These are phyloP conservation scores for Exophiala alcalophila DNA, from an alignment of 2,329 filamentous ascomycete species.

Conservation along the genomic window DNA sequence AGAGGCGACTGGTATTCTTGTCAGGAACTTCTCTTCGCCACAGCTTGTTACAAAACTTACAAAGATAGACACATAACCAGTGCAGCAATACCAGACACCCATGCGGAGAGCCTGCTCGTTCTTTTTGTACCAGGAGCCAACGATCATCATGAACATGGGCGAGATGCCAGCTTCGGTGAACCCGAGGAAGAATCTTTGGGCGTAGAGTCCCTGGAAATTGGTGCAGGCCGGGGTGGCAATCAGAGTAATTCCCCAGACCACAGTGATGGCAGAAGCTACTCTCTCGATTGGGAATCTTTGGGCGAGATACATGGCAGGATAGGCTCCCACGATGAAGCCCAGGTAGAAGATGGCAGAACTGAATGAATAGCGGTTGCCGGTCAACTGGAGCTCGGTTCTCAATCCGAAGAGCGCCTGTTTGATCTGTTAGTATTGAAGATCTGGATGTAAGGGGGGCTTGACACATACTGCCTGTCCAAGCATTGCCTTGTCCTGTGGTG, in stretches of 20 bases:
- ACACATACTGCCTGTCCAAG: slow-evolving; percentile 48
- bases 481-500: slow-evolving; percentile 57
- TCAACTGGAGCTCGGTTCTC: slow-evolving; percentile 40
- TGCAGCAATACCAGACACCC: slow-evolving; percentile 61
- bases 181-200: slow-evolving; percentile 61
- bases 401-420: slow-evolving; percentile 42
- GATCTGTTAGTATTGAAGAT: neutral
- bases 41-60: no score
- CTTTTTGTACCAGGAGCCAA: slow-evolving; percentile 63
- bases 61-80: slow-evolving; percentile 11
- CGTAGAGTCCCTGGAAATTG: slow-evolving; percentile 60
- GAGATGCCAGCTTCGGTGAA: slow-evolving; percentile 63
- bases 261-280: slow-evolving; percentile 60
- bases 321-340: slow-evolving; percentile 70
- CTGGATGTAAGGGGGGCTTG: no score
- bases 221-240: slow-evolving; percentile 66
- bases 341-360: slow-evolving; percentile 58
- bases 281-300: slow-evolving; percentile 64
- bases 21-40: no score
- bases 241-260: slow-evolving; percentile 65
- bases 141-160: slow-evolving; percentile 63
- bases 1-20: no score
- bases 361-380: slow-evolving; percentile 42
- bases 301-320: slow-evolving; percentile 67
- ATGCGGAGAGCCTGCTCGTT: slow-evolving; percentile 62